phyloP scores from a whole-genome alignment of 805 yeast species.

The Peterozyma xylosa region DNA sequence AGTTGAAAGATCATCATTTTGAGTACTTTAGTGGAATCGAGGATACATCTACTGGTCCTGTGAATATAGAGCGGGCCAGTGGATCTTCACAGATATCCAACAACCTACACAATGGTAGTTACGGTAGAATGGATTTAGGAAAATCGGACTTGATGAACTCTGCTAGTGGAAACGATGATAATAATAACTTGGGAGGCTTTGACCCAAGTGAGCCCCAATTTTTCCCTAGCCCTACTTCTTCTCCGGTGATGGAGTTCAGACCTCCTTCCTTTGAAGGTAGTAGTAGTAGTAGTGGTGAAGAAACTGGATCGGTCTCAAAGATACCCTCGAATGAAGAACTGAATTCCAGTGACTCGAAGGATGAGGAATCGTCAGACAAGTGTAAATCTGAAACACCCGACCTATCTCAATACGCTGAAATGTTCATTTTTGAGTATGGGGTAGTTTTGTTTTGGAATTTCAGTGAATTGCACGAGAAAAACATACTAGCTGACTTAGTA shows the following conservation, averaged over 20 bases:
- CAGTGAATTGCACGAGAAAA: slow-evolving; percentile 86
- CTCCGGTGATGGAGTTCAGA: slow-evolving; percentile 15
- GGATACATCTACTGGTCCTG: slow-evolving; percentile 24
- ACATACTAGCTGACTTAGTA: slow-evolving; percentile 85
- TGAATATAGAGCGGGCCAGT: background rate
- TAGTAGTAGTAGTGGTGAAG: background rate
- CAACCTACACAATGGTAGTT: background rate
- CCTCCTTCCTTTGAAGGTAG: background rate
- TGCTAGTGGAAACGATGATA: slow-evolving; percentile 17
- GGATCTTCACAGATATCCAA: background rate
- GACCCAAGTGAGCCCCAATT: slow-evolving; percentile 93
- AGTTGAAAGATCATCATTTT: slow-evolving; percentile 84
- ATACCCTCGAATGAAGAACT: background rate
- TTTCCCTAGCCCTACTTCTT: slow-evolving; percentile 40
- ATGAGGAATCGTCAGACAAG: background rate
- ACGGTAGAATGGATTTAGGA: slow-evolving; percentile 4
- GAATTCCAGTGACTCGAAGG: background rate
- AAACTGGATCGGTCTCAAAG: background rate
- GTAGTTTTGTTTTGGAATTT: slow-evolving; percentile 98
- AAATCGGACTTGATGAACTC: slow-evolving; percentile 16
- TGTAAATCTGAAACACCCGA: slow-evolving; percentile 23
- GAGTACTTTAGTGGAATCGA: slow-evolving; percentile 84
- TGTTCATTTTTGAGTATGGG: slow-evolving; percentile 87
- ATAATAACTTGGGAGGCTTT: slow-evolving; percentile 46
- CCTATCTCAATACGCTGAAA: slow-evolving; percentile 66